Conservation (phyloP, 2,329 filamentous ascomycete species). For the Westerdykella aurantiaca region DNA sequence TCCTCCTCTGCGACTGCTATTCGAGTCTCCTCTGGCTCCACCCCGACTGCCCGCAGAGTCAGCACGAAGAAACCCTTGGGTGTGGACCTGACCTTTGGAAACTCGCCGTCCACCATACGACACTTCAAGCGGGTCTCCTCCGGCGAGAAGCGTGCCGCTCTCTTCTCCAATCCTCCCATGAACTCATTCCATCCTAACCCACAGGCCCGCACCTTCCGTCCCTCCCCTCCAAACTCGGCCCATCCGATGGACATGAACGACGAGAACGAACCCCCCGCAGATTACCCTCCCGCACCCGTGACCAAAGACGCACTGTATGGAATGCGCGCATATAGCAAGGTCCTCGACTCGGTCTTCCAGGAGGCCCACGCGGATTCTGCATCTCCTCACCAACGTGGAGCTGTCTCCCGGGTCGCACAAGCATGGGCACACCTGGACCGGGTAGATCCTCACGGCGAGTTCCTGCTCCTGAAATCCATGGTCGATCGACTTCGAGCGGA, state of each 20-base stretch:
- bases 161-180: constrained; percentile 25
- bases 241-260: constrained; percentile 38
- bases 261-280: constrained; percentile 56
- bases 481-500: constrained; percentile 68
- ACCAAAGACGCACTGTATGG: constrained; percentile 79
- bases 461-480: constrained; percentile 73
- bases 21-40: constrained; percentile 30
- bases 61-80: constrained; percentile 69
- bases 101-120: constrained; percentile 83
- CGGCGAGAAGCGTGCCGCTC: constrained; percentile 35
- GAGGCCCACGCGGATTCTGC: constrained; percentile 79
- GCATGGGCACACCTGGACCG: constrained; percentile 81
- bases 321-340: constrained; percentile 72
- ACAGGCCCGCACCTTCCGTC: constrained; percentile 33
- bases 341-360: constrained; percentile 74
- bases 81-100: constrained; percentile 88
- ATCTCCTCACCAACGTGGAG: constrained; percentile 68
- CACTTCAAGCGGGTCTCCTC: constrained; percentile 87
- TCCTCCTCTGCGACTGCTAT: constrained; percentile 37
- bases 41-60: constrained; percentile 41
- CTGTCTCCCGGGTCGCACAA: constrained; percentile 74
- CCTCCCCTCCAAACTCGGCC: constrained; percentile 29
- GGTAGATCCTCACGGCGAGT: constrained; percentile 83
- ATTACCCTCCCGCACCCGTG: constrained; percentile 49
- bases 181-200: constrained; percentile 33